These are phyloP conservation scores for Myriosclerotinia scirpicola DNA, from an alignment of 2,329 filamentous ascomycete genomes.

Conservation along the genomic window DNA sequence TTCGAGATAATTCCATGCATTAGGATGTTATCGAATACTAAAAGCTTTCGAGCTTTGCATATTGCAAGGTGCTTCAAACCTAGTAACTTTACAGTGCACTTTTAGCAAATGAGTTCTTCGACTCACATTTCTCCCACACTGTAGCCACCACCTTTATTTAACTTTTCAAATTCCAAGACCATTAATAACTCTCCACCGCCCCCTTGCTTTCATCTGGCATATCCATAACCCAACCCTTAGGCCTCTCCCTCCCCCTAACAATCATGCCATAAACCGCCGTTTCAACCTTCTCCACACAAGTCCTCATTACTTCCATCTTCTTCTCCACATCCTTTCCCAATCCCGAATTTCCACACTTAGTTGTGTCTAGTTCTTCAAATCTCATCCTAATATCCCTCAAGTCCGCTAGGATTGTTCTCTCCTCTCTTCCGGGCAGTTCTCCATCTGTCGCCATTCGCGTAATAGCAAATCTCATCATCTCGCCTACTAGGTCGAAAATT, in stretches of 20 bases:
- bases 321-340: conserved; percentile 65
- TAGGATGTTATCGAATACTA: not conserved
- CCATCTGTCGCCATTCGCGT: conserved; percentile 73
- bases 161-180: not conserved
- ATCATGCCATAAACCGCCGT: conserved; percentile 82
- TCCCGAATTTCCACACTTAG: conserved; percentile 49
- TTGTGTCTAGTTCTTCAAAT: conserved; percentile 70
- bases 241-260: conserved; percentile 83
- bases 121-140: not conserved
- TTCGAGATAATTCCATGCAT: not conserved
- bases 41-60: not conserved
- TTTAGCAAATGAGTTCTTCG: not conserved
- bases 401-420: conserved; percentile 71
- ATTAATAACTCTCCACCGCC: conserved; percentile 38
- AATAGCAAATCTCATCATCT: conserved; percentile 96
- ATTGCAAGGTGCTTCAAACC: not conserved
- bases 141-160: not conserved
- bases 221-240: conserved; percentile 90
- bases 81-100: not conserved
- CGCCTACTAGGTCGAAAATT: conserved; percentile 89
- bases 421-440: conserved; percentile 45
- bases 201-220: conserved; percentile 43
- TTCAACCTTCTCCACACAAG: conserved; percentile 93
- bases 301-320: conserved; percentile 84
- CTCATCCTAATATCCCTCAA: conserved; percentile 74